These are phyloP conservation scores for Ensete glaucum DNA, from an alignment of 176 grass and related monocot species.

Conservation along the genomic window DNA sequence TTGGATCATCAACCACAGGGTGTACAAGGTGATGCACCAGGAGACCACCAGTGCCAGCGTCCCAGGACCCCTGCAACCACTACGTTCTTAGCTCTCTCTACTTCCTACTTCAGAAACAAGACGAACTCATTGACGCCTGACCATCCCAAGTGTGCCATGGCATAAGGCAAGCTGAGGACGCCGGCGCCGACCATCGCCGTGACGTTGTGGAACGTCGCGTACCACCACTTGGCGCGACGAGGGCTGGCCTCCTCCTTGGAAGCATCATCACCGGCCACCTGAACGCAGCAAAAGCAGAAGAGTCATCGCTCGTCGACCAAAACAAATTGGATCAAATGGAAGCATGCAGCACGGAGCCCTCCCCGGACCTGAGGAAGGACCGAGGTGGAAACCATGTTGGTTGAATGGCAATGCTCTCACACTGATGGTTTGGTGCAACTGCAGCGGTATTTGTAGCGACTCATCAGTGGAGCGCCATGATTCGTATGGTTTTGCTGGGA, in stretches of 20 bases:
- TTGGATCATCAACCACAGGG: slow-evolving; percentile 24
- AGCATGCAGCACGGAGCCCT: not conserved
- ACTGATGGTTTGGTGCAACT: slow-evolving; percentile 17
- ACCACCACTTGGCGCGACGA: slow-evolving; percentile 20
- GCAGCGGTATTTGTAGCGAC: not conserved
- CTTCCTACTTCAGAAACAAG: not conserved
- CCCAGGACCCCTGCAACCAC: slow-evolving; percentile 13
- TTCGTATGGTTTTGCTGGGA: not conserved
- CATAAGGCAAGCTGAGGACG: slow-evolving; percentile 19
- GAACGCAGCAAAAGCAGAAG: not conserved
- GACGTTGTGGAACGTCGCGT: slow-evolving; percentile 22
- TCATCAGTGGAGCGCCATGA: not conserved
- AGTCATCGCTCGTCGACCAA: not conserved
- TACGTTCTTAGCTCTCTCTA: not conserved
- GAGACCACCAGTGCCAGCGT: slow-evolving; percentile 20
- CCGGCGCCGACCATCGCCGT: slow-evolving; percentile 26
- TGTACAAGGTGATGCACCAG: slow-evolving; percentile 29
- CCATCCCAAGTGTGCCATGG: slow-evolving; percentile 28
- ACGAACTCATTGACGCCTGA: not conserved
- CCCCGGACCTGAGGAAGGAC: not conserved
- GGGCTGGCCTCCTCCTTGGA: not conserved
- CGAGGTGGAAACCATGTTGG: not conserved
- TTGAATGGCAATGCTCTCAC: slow-evolving; percentile 1
- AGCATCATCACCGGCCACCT: slow-evolving; percentile 21
- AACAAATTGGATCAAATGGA: not conserved